phyloP scores from a whole-genome alignment of 2,329 filamentous ascomycete species.

The Fusarium begoniae region DNA sequence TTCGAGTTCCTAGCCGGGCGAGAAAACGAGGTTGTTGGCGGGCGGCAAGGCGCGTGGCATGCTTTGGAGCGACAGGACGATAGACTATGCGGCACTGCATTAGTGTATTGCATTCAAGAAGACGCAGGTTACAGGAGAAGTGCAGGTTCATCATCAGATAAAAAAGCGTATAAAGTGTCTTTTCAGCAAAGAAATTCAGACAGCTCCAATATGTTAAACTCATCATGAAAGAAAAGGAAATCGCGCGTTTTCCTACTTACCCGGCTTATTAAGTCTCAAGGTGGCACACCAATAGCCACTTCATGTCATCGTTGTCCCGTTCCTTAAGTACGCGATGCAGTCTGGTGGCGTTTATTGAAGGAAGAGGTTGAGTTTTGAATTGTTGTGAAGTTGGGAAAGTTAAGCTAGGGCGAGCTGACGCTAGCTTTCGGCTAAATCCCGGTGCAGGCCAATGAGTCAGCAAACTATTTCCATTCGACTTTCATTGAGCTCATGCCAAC shows the following conservation, averaged over 20 bases:
- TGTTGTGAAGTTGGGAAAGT: constrained; percentile 24
- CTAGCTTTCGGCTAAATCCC: constrained; percentile 29
- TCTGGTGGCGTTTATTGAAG: constrained; percentile 3
- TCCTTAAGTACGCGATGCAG: constrained; percentile 3
- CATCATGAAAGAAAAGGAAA: constrained; percentile 52
- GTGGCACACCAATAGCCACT: neutral
- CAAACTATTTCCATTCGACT: neutral
- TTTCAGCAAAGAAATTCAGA: constrained; percentile 74
- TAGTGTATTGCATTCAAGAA: neutral
- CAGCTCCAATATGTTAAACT: constrained; percentile 77
- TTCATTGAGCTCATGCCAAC: neutral
- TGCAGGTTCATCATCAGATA: constrained; percentile 46
- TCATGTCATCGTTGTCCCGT: constrained; percentile 18
- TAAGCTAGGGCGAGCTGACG: constrained; percentile 19
- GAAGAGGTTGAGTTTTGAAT: constrained; percentile 13
- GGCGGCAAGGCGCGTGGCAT: constrained; percentile 34
- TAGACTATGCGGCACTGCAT: constrained; percentile 19
- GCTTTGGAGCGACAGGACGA: constrained; percentile 16
- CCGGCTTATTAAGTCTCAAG: neutral
- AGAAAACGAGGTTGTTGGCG: constrained; percentile 23
- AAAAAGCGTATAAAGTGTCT: constrained; percentile 66
- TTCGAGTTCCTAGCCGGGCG: constrained; percentile 30
- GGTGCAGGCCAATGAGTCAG: constrained; percentile 13
- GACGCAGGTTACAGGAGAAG: neutral
- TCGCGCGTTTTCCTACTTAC: constrained; percentile 38